Evolutionary conservation across 208 protist species (phyloP), one percentile per base, ranked within the genome.

Genomic region (Trypanosomatidae sp.): DNA sequence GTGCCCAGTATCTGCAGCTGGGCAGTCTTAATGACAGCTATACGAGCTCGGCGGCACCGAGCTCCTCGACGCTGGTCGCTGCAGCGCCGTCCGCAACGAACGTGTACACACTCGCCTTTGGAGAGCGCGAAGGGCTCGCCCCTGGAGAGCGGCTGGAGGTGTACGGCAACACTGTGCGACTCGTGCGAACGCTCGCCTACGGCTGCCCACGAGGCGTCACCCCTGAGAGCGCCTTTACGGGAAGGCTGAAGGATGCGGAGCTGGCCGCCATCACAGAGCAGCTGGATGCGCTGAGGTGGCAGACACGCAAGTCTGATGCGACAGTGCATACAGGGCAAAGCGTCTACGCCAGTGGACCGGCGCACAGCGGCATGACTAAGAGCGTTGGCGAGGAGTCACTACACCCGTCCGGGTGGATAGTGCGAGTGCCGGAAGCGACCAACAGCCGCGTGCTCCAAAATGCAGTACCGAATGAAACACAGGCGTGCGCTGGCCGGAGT

Each of bases 51-150:
- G 77, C 80, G 36, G 69, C 82, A 15, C 74, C 68, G 6, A 73
- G 72, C 46, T 76, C 68, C 13, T 85, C 86, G 0, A 82, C 74
- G 36, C 67, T 91, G 1, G 78, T 82, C 22, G 73, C 86, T 1
- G 78, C 87, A 12, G 64, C 81, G 52, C 78, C 81, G 10, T 82
- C 83, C 44, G 73, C 77, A 6, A 92, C 90, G 22, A 95, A 95
- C 79, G 84, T 88, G 39, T 95, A 81, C 69, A 83, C 88, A 7
- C 62, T 93, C 2, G 90, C 90, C 28, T 88, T 90, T 39, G 90
- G 88, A 0, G 81, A 81, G 50, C 73, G 76, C 62, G 90, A 95
- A 53, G 90, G 90, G 0, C 80, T 95, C 17, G 84, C 80, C 17
- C 68, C 80, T 19, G 88, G 88, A 0, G 86, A 89, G 76, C 81